Percentiles rank a stretch among this genome's conserved stretches.
Evolutionary conservation across 1,284 basidiomycete species (phyloP).

Genomic region (Sphaerobolus stellatus): DNA sequence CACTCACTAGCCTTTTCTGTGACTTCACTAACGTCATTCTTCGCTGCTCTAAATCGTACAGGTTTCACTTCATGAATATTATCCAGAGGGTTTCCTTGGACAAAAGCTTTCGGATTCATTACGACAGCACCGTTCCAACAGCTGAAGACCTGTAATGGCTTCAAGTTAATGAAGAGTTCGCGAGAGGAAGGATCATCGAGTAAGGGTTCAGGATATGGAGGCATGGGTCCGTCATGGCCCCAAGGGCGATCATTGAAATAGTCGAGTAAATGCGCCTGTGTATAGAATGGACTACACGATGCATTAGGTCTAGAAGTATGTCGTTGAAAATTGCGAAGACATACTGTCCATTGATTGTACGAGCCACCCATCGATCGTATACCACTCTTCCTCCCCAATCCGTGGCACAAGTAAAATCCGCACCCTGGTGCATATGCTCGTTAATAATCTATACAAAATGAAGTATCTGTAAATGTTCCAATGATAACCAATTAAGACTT

Average conservation of each 20-base stretch:
- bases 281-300: conserved; percentile 20
- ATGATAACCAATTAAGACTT: background rate
- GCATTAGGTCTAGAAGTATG: background rate
- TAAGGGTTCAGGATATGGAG: conserved; percentile 23
- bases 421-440: conserved; percentile 37
- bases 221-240: background rate
- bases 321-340: conserved; percentile 14
- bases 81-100: conserved; percentile 8
- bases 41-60: conserved; percentile 19
- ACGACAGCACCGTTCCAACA: conserved; percentile 36
- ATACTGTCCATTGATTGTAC: conserved; percentile 39
- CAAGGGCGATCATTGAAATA: no score
- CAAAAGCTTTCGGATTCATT: conserved; percentile 27
- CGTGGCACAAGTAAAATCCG: conserved; percentile 41
- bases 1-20: conserved; percentile 35
- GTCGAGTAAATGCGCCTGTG: conserved; percentile 10
- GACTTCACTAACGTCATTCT: conserved; percentile 20
- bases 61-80: no score
- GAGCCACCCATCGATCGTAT: conserved; percentile 42
- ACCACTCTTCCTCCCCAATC: conserved; percentile 41
- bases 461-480: no score
- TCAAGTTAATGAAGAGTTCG: conserved; percentile 26
- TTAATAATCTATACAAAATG: conserved; percentile 20
- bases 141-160: conserved; percentile 42
- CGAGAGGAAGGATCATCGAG: conserved; percentile 28